Base-by-base conservation (phyloP, 2,329 filamentous ascomycete species). In the Verticillium isaacii region DNA sequence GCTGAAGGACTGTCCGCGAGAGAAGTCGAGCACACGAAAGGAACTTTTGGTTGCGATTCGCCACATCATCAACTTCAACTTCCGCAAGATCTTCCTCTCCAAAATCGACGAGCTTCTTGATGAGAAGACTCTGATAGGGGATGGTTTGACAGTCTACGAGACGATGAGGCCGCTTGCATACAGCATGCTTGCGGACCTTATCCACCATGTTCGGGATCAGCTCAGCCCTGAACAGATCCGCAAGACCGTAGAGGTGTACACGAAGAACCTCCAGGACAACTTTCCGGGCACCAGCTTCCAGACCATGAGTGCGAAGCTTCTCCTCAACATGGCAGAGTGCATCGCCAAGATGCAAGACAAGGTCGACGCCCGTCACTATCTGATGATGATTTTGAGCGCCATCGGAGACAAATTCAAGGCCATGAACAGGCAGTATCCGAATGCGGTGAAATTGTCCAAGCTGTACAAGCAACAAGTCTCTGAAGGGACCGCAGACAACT, bases 61-160 rank as follows among this genome's bases (percentile, higher is more conserved):
- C 25, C 96, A 99, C 72, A 97, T 99, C 68, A 97, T 99, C 75
- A 99, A 98, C 77, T 98, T 98, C 78, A 98, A 98, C 72, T 98
- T 97, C 69, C 84, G 95, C 61, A 94, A 93, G 72, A 96, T 98
- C 60, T 99, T 99, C 72, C 78, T 98, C 32, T 88, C 88, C 41
- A 96, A 96, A 75, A 97, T 99, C 67, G 93, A 98, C 67, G 93
- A 97, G 72, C 82, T 99, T 39, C 80, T 99, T 56, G 95, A 99
- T 67, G 93, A 98, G 78, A 85, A 92, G 68, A 98, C 93, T 0
- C 77, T 99, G 61, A 96, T 98, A 61, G 96, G 95, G 12, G 95
- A 99, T 76, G 95, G 95, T 0, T 79, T 99, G 60, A 99, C 95
- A 0, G 95, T 98, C 0, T 96, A 98, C 71, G 94, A 99, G 76